These are phyloP conservation scores for Globisporangium heterothallicum DNA, from an alignment of 352 stramenopile species.

Conservation along the genomic window DNA sequence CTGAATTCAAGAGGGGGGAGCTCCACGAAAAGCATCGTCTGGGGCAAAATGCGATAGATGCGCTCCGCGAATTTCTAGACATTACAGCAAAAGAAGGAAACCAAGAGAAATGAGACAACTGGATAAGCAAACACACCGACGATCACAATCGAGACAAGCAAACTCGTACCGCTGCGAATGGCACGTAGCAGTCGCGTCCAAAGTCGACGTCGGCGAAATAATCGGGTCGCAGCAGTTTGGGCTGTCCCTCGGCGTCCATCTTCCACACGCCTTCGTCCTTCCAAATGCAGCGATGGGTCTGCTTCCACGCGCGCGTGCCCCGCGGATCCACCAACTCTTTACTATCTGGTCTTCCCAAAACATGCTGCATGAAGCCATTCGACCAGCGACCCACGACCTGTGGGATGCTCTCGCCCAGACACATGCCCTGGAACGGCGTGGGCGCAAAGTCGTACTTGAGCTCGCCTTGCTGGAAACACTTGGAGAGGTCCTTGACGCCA, in stretches of 20 bases:
- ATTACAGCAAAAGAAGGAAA: no score
- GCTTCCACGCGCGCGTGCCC: slow-evolving; percentile 64
- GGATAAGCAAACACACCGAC: no score
- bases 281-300: slow-evolving; percentile 69
- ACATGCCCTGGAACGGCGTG: slow-evolving; percentile 83
- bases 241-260: slow-evolving; percentile 34
- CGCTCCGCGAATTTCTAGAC: slow-evolving; percentile 49
- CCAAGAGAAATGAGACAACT: no score
- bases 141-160: not conserved
- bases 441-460: slow-evolving; percentile 70
- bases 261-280: slow-evolving; percentile 77
- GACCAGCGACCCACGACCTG: slow-evolving; percentile 67
- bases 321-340: slow-evolving; percentile 44
- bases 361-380: slow-evolving; percentile 66
- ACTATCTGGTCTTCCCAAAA: slow-evolving; percentile 47
- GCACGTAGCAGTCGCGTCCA: slow-evolving; percentile 76
- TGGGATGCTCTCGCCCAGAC: slow-evolving; percentile 55
- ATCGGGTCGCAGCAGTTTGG: slow-evolving; percentile 46
- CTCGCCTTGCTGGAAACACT: slow-evolving; percentile 47
- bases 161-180: slow-evolving; percentile 62
- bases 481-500: slow-evolving; percentile 49
- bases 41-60: slow-evolving; percentile 54
- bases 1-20: slow-evolving; percentile 74
- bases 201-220: slow-evolving; percentile 76
- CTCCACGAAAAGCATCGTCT: slow-evolving; percentile 75